Evolutionary conservation across 371 early-diverging fungal genomes (phyloP).

Genomic region (Synchytrium microbalum): DNA sequence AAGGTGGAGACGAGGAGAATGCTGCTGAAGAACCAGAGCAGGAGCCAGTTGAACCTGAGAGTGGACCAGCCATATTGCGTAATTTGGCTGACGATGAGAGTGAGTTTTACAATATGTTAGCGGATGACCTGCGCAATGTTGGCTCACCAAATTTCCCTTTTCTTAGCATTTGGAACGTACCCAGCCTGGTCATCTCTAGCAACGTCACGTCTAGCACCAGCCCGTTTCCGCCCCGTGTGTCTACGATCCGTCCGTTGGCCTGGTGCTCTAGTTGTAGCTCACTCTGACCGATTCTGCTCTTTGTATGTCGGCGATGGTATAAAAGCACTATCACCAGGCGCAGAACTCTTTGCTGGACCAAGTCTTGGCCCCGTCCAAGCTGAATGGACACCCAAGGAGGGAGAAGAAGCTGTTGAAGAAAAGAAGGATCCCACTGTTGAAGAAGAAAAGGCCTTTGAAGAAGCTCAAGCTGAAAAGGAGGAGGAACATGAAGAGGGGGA

Average conservation of each 20-base stretch:
- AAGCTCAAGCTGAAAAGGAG: conserved; percentile 28
- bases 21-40: conserved; percentile 16
- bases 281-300: conserved; percentile 46
- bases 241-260: conserved; percentile 45
- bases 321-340: conserved; percentile 23
- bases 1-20: conserved; percentile 22
- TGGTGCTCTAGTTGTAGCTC: conserved; percentile 42
- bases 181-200: conserved; percentile 37
- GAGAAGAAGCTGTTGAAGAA: conserved; percentile 22
- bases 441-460: conserved; percentile 40
- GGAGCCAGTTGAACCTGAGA: conserved; percentile 34
- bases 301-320: conserved; percentile 48
- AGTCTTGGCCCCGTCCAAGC: conserved; percentile 25
- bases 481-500: conserved; percentile 29
- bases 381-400: conserved; percentile 27
- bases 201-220: conserved; percentile 29
- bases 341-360: conserved; percentile 21
- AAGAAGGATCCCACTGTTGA: conserved; percentile 39
- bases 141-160: not conserved
- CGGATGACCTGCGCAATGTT: not conserved
- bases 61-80: conserved; percentile 37
- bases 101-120: not conserved
- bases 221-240: conserved; percentile 37
- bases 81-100: conserved; percentile 38
- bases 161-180: conserved; percentile 22